Evolutionary conservation across 352 stramenopile genomes (phyloP).

Genomic region (Plasmopara viticola): DNA sequence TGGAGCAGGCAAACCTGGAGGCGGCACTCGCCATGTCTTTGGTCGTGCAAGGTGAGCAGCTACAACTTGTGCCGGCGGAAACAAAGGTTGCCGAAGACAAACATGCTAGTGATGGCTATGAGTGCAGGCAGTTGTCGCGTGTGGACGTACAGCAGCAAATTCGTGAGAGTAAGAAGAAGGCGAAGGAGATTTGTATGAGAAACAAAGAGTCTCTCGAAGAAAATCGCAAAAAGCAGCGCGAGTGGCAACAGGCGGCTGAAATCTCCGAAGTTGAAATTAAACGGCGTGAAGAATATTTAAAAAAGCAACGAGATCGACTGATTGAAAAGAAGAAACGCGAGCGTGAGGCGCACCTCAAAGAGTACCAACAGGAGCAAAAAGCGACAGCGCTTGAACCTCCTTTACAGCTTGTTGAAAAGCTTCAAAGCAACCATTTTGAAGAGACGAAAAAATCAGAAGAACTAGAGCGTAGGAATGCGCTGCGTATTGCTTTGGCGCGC

Average conservation of each 20-base stretch:
- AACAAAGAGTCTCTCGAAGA: slow-evolving; percentile 71
- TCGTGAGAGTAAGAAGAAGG: no score
- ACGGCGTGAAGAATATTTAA: slow-evolving; percentile 67
- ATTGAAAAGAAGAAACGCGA: slow-evolving; percentile 82
- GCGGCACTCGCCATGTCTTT: no score
- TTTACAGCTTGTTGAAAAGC: slow-evolving; percentile 52
- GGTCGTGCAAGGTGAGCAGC: no score
- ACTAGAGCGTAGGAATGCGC: no score
- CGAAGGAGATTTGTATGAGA: slow-evolving; percentile 24
- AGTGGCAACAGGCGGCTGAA: slow-evolving; percentile 54
- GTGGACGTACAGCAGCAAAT: no score
- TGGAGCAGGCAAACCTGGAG: no score
- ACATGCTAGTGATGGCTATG: no score
- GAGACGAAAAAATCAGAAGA: no score
- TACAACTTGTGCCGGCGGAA: no score
- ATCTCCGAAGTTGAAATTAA: slow-evolving; percentile 68
- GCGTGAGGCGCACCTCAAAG: slow-evolving; percentile 60
- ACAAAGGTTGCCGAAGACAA: no score
- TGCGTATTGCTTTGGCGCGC: no score
- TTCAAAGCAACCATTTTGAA: slow-evolving; percentile 31
- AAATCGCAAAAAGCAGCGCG: slow-evolving; percentile 61
- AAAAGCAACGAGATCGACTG: slow-evolving; percentile 66
- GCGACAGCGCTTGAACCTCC: slow-evolving; percentile 49
- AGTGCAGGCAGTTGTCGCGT: no score
- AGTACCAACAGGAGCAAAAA: slow-evolving; percentile 72